Base-by-base conservation (phyloP, 768 basidiomycete genomes). In the Exsudoporus frostii region DNA sequence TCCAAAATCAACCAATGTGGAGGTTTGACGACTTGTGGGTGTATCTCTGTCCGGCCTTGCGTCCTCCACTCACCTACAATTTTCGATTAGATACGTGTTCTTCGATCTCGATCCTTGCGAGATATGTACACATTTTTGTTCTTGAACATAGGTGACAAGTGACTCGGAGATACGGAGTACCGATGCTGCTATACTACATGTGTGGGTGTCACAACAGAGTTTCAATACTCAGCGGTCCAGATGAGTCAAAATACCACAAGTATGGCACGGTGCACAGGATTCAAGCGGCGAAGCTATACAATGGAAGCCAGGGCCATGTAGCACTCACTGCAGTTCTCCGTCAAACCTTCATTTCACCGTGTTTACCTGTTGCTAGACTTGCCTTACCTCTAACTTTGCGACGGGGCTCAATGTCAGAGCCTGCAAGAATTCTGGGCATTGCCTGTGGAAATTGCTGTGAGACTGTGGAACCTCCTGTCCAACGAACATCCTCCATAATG, bases 401-500 rank as follows among this genome's bases (percentile, higher is more conserved):
- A 33, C 29, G 14, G 30, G 44, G 13, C n/a, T n/a, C 14, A 34
- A 61, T 61, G 55, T 43, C 55, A 37, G 41, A 38, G n/a, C n/a
- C 45, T 41, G 49, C 33, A 34, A 29, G 9, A 22, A 50, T 48
- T 17, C 25, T 62, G 1, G 53, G 33, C 32, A 13, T 45, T 19
- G 20, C 55, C 25, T 65, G 64, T 33, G 60, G 61, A 48, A 38
- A 41, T 34, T 48, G 45, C 40, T 65, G 64, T 54, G 46, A 42
- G 38, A 34, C 8, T 7, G 22, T 25, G 25, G 22, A 50, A 7
- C 43, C 15, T 20, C 20, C 10, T 25, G 9, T 24, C 15, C 25
- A 22, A 24, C 14, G 17, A 50, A 29, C n/a, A 10, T 38, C 19
- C 27, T 24, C 8, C 6, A 13, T 37, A 37, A 50, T 37, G 14